Percentiles rank a stretch among this genome's conserved stretches.
phyloP scores from a whole-genome alignment of 345 rosid genomes.

The Populus ilicifolia region DNA sequence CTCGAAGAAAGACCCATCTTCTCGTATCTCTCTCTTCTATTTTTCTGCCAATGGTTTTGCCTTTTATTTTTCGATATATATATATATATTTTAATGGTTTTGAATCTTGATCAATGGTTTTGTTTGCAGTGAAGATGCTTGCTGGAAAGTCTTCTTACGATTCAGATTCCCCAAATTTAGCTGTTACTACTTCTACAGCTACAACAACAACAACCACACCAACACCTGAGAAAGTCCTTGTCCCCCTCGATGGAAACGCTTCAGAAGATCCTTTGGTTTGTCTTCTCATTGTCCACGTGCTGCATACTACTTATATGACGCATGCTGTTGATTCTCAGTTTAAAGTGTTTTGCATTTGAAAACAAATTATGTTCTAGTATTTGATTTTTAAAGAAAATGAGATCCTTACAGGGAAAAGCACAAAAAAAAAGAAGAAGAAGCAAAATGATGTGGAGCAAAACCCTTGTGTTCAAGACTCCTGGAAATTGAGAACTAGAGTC shows the following conservation, averaged over 20 bases:
- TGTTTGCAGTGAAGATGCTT: conserved; percentile 68
- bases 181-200: conserved; percentile 39
- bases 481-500: too few species aligned
- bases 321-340: too few species aligned
- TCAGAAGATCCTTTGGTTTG: conserved; percentile 55
- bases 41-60: neutral
- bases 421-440: too few species aligned
- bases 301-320: neutral
- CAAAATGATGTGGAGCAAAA: too few species aligned
- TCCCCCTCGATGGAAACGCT: neutral
- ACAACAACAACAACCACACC: too few species aligned
- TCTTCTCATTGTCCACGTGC: neutral
- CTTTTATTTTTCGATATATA: neutral
- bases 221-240: too few species aligned
- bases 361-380: too few species aligned
- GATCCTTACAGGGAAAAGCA: too few species aligned
- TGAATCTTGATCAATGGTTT: neutral
- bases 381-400: too few species aligned
- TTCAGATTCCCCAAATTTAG: conserved; percentile 50
- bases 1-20: conserved; percentile 43
- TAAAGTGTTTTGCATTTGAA: too few species aligned
- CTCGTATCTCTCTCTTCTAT: conserved; percentile 34
- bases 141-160: conserved; percentile 59
- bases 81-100: neutral
- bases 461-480: too few species aligned